Conservation (phyloP, 306 rosid genomes). For the Casuarina glauca region DNA sequence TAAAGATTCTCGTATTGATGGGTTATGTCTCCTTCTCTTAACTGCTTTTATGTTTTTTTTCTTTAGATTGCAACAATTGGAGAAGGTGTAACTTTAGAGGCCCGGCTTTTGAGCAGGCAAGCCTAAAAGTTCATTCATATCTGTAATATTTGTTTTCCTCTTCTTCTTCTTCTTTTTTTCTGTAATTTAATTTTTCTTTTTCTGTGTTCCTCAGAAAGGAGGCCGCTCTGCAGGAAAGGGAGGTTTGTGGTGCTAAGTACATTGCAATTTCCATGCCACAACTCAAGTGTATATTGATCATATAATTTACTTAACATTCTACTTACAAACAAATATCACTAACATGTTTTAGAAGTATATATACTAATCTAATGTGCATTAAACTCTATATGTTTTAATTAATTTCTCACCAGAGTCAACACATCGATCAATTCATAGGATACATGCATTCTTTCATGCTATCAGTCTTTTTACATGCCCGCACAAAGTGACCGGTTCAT, state of each 20-base stretch:
- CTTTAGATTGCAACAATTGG: slow-evolving; percentile 72
- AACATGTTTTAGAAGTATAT: not conserved
- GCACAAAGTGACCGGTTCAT: not conserved
- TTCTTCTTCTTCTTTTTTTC: slow-evolving; percentile 8
- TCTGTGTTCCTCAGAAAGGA: slow-evolving; percentile 72
- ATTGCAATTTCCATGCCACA: not conserved
- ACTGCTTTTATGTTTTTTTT: not conserved
- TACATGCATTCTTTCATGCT: not conserved
- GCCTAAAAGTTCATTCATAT: slow-evolving; percentile 26
- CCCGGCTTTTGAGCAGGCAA: slow-evolving; percentile 90
- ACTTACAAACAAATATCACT: not conserved
- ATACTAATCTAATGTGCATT: not conserved
- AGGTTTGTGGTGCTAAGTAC: slow-evolving; percentile 53
- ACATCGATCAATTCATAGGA: not conserved
- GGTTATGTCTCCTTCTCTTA: not conserved
- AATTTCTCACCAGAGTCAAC: not conserved
- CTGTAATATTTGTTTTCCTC: slow-evolving; percentile 12
- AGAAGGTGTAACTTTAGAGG: slow-evolving; percentile 85
- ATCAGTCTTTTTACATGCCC: not conserved
- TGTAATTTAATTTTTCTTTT: slow-evolving; percentile 30
- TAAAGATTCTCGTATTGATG: not conserved
- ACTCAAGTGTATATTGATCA: not conserved
- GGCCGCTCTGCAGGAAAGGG: slow-evolving; percentile 91
- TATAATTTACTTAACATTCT: slow-evolving; percentile 2
- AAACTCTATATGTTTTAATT: not conserved